Conservation (phyloP, 2,329 filamentous ascomycete genomes). For the Talaromyces rugulosus region DNA sequence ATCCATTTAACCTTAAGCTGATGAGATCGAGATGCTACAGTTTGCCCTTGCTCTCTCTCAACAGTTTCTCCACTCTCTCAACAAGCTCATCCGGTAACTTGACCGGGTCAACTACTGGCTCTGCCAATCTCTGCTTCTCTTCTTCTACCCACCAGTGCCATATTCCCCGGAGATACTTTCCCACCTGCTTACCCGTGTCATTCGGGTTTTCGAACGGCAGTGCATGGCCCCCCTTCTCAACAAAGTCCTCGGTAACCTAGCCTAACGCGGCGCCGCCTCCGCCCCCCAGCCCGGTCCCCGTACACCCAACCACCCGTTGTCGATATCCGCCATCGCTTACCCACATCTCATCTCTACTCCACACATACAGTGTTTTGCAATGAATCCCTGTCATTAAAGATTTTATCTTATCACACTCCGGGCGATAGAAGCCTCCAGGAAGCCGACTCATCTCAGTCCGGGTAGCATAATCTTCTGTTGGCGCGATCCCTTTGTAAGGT, state of each 20-base stretch:
- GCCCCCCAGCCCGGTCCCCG: conserved; percentile 5
- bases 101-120: conserved; percentile 3
- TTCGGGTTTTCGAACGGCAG: conserved; percentile 9
- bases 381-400: conserved; percentile 4
- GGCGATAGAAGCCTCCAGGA: conserved; percentile 7
- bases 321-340: conserved; percentile 7
- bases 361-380: conserved; percentile 9
- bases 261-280: background rate
- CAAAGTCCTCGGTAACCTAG: conserved; percentile 5
- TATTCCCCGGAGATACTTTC: conserved; percentile 1
- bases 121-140: background rate
- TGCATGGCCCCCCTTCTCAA: conserved; percentile 5
- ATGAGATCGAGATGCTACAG: background rate
- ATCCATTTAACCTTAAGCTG: background rate
- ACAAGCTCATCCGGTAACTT: conserved; percentile 5
- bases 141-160: conserved; percentile 4
- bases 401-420: conserved; percentile 9
- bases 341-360: conserved; percentile 6
- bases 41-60: background rate
- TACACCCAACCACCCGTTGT: conserved; percentile 3
- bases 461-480: conserved; percentile 9
- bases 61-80: conserved; percentile 5
- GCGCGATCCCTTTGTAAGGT: conserved; percentile 5
- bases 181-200: conserved; percentile 5
- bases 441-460: conserved; percentile 4